phyloP scores from a whole-genome alignment of 257 asterid genomes.

The Salvia splendens region DNA sequence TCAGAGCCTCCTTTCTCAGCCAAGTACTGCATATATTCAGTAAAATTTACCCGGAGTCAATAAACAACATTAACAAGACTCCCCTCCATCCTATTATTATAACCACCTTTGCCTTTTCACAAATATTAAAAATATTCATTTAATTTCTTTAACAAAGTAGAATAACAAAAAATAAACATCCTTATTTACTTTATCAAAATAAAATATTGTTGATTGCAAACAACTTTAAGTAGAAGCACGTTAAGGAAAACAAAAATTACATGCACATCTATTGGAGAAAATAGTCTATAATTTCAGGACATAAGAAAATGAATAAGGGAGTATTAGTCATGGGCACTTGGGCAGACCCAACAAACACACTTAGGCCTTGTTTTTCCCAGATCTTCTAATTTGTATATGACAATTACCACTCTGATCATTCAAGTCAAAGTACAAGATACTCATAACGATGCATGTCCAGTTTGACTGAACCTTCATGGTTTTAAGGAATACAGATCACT shows the following conservation, averaged over 20 bases:
- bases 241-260: neutral
- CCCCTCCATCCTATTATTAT: neutral
- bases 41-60: conserved; percentile 20
- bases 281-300: neutral
- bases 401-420: neutral
- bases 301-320: neutral
- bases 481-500: neutral
- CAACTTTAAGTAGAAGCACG: neutral
- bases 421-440: neutral
- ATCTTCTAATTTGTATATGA: too few species aligned
- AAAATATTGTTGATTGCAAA: neutral
- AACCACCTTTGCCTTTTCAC: neutral
- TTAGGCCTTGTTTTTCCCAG: neutral
- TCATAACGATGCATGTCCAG: conserved; percentile 2
- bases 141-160: neutral
- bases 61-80: conserved; percentile 1
- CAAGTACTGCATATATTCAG: conserved; percentile 60
- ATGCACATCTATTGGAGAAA: neutral
- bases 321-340: conserved; percentile 5
- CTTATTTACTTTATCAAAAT: neutral
- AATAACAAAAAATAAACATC: neutral
- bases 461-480: neutral
- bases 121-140: neutral
- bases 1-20: conserved; percentile 97
- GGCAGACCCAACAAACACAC: neutral